Conservation (phyloP, 306 rosid genomes). For the Phaseolus lunatus region DNA sequence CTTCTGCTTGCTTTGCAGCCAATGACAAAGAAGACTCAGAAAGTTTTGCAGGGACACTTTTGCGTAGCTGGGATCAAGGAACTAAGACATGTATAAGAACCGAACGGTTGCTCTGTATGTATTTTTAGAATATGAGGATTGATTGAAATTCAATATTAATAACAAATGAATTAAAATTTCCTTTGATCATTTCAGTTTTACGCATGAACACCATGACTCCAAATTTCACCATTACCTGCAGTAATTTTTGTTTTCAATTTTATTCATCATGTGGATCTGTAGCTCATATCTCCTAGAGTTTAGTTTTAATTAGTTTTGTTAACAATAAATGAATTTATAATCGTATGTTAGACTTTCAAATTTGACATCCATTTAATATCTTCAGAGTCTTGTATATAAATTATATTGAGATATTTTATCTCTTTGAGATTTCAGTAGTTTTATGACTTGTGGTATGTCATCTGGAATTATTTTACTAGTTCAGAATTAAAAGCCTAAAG, state of each 20-base stretch:
- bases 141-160: constrained; percentile 87
- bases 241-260: constrained; percentile 25
- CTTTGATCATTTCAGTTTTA: constrained; percentile 43
- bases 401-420: constrained; percentile 13
- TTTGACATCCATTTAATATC: constrained; percentile 2
- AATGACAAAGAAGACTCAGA: constrained; percentile 45
- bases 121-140: constrained; percentile 77
- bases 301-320: constrained; percentile 32
- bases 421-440: constrained; percentile 28
- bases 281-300: neutral
- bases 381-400: neutral
- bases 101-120: constrained; percentile 81
- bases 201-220: constrained; percentile 30
- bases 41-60: constrained; percentile 75
- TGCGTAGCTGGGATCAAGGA: constrained; percentile 68
- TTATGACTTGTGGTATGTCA: neutral
- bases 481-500: constrained; percentile 12
- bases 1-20: constrained; percentile 61
- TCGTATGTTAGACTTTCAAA: constrained; percentile 7
- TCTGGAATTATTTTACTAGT: neutral
- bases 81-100: constrained; percentile 73
- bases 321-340: constrained; percentile 28
- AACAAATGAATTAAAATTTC: constrained; percentile 66
- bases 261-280: constrained; percentile 30
- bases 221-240: constrained; percentile 43